A percentile compares a stretch with the other conserved stretches of the same genome.
Conservation (phyloP, 495 filamentous ascomycete species). For the Penicillium cinerascens region DNA sequence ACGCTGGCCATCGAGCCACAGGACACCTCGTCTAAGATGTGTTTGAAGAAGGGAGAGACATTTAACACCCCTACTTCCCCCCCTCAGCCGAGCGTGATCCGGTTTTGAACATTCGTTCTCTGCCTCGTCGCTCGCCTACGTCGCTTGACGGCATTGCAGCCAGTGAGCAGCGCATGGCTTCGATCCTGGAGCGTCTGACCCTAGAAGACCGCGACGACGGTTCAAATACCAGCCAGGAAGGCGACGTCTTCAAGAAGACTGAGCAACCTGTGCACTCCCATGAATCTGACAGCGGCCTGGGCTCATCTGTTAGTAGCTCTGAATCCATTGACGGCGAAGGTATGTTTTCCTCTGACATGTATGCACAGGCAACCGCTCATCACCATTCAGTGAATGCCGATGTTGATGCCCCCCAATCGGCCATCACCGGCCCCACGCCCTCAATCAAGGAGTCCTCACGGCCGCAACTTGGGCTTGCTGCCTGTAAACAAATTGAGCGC, state of each 20-base stretch:
- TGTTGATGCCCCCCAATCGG: slow-evolving; percentile 35
- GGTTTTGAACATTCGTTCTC: slow-evolving; percentile 39
- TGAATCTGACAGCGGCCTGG: slow-evolving; percentile 53
- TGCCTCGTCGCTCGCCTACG: slow-evolving; percentile 50
- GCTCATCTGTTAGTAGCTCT: slow-evolving; percentile 49
- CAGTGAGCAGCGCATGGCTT: slow-evolving; percentile 47
- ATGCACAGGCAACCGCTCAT: neutral
- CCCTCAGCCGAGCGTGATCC: slow-evolving; percentile 41
- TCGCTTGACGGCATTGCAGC: slow-evolving; percentile 46
- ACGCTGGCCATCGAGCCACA: slow-evolving; percentile 23
- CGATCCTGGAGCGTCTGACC: slow-evolving; percentile 42
- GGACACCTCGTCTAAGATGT: slow-evolving; percentile 22
- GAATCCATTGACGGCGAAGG: slow-evolving; percentile 20
- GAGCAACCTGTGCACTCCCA: slow-evolving; percentile 31
- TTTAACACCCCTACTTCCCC: slow-evolving; percentile 47
- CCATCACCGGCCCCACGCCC: slow-evolving; percentile 44
- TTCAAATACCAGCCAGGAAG: neutral
- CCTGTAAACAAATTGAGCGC: slow-evolving; percentile 54
- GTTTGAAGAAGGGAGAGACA: slow-evolving; percentile 49
- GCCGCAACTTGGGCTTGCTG: slow-evolving; percentile 46
- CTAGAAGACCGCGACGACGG: slow-evolving; percentile 20
- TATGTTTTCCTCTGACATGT: slow-evolving; percentile 2
- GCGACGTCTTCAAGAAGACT: slow-evolving; percentile 7
- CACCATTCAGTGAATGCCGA: slow-evolving; percentile 12
- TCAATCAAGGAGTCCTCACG: slow-evolving; percentile 26